Percentiles rank a stretch among this genome's conserved stretches.
phyloP scores from a whole-genome alignment of 163 green algal genomes.

The Scenedesmus sp. region DNA sequence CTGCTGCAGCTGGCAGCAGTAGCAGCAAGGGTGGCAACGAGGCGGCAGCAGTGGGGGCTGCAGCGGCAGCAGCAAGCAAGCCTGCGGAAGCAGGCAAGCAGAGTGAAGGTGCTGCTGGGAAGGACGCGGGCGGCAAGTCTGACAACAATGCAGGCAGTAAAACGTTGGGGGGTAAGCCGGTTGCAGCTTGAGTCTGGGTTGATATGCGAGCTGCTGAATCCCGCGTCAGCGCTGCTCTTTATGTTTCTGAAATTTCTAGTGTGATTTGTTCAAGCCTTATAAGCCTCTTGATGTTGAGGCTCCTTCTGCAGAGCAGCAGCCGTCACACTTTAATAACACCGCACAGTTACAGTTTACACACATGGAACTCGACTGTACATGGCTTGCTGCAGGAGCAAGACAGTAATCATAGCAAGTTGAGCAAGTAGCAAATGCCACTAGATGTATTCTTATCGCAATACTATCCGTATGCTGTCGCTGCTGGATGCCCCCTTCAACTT shows the following conservation, averaged over 20 bases:
- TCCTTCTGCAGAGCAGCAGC: too few relatives aligned
- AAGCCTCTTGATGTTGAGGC: too few relatives aligned
- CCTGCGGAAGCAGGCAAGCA: background rate
- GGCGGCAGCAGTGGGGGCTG: background rate
- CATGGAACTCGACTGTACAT: too few relatives aligned
- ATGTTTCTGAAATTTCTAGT: background rate
- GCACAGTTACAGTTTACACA: too few relatives aligned
- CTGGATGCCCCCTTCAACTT: too few relatives aligned
- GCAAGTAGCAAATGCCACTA: too few relatives aligned
- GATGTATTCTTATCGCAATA: too few relatives aligned
- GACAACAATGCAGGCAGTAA: background rate
- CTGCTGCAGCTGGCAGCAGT: background rate
- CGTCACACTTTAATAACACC: too few relatives aligned
- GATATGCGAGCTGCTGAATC: background rate
- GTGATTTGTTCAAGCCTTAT: background rate
- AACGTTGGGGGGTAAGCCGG: slow-evolving; percentile 17
- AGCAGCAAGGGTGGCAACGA: background rate
- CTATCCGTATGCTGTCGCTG: too few relatives aligned
- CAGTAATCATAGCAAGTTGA: too few relatives aligned
- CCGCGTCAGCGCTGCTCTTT: background rate
- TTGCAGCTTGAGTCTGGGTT: background rate
- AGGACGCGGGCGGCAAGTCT: background rate
- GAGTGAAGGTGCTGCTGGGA: background rate
- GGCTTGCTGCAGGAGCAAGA: too few relatives aligned
- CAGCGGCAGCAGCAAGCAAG: too few relatives aligned